Percentiles rank a stretch among this genome's conserved stretches.
Evolutionary conservation across 352 stramenopile genomes (phyloP).

Genomic region (Phytopythium delawarense): DNA sequence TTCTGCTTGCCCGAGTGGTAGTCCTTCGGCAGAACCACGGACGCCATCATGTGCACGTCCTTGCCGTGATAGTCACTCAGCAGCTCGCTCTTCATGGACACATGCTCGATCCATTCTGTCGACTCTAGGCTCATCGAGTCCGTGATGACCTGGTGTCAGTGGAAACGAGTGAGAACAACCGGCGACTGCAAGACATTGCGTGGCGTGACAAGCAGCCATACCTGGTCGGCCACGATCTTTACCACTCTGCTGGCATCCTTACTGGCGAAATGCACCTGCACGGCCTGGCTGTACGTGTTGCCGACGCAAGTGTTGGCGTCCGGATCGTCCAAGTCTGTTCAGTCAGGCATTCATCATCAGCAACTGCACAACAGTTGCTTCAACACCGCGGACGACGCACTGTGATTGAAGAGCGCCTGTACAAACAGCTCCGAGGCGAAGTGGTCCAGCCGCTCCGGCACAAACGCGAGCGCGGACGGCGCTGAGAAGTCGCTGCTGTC

Average conservation of each 20-base stretch:
- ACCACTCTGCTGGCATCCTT: conserved; percentile 28
- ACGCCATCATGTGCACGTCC: conserved; percentile 66
- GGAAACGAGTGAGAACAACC: not conserved
- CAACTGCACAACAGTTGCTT: not conserved
- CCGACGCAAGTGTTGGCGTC: conserved; percentile 58
- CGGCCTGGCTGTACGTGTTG: conserved; percentile 59
- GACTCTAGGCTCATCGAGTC: conserved; percentile 43
- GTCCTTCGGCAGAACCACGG: conserved; percentile 54
- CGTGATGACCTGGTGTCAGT: conserved; percentile 16
- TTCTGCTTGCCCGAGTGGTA: conserved; percentile 30
- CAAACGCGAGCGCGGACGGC: conserved; percentile 53
- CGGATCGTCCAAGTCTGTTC: conserved; percentile 54
- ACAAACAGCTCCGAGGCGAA: conserved; percentile 48
- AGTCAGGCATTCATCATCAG: not conserved
- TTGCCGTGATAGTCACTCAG: conserved; percentile 63
- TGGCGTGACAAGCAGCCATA: not conserved
- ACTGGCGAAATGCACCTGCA: conserved; percentile 30
- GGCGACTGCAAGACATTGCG: not conserved
- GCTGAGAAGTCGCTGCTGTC: conserved; percentile 57
- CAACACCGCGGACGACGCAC: conserved; percentile 20
- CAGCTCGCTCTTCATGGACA: conserved; percentile 65
- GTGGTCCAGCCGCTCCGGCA: conserved; percentile 43
- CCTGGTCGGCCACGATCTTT: conserved; percentile 48
- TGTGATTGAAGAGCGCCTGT: conserved; percentile 60
- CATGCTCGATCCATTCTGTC: conserved; percentile 56